Evolutionary conservation across 306 rosid species (phyloP), one percentile per base, ranked within the genome.

Genomic region (Rubus idaeus): DNA sequence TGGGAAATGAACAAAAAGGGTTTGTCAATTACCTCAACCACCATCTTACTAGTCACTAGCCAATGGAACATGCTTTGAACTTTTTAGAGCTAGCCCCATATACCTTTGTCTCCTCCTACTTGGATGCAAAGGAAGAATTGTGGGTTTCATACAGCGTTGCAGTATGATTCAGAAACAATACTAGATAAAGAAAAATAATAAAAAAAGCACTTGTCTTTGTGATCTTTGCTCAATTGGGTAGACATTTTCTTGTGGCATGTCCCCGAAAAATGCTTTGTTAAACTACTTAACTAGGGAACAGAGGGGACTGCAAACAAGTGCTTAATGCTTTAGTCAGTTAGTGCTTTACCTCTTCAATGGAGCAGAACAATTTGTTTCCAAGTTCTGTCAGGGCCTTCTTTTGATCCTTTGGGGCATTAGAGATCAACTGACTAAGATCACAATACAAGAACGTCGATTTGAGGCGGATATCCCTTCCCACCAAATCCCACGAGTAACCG

Each of bases 381-480:
- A 61, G 70, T 46, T 74, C 78, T 9, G 78, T 74, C 26, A 61
- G 70, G 10, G 21, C 20, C 57, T 40, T 74, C 78, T 74, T 74
- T 70, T 74, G 58, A n/a, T 61, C 78, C 47, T 40, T 74, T 46
- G 78, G 78, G 52, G 41, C 57, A 46, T 40, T 30, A 18, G 70
- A 74, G n/a, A 74, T 74, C 70, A 61, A 18, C 78, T 61, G 70
- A 74, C 52, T 74, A 61, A 74, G 58, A 74, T 74, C 78, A 46
- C 78, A 74, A 12, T 46, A 74, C 78, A 74, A 74, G 78, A 74
- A 74, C 3, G 66, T 74, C 9, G 78, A 61, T 30, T 74, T 74
- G 58, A 74, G 78, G 37, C 37, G 70, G 6, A 74, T 66, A 30
- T 74, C 60, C 60, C 70, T 61, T 10, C 70, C 57, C 60, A 61